A percentile compares a stretch with the other conserved stretches of the same genome.
Conservation (phyloP, 495 filamentous ascomycete species). For the Podospora tetraspora region DNA sequence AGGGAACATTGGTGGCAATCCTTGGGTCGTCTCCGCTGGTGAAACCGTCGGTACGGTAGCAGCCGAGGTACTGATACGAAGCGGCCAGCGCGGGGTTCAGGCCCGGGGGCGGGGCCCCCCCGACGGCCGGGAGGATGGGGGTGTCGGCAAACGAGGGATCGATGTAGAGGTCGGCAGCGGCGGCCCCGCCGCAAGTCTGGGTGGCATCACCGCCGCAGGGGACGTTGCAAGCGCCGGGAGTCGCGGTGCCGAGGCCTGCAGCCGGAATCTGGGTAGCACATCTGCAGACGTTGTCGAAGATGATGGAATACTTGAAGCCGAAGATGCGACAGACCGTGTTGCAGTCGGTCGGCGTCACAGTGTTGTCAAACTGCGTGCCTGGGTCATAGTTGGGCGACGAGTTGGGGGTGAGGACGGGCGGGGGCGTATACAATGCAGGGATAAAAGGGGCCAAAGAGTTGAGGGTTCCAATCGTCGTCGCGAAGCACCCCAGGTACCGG, state of each 20-base stretch:
- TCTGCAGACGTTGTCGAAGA: conserved; percentile 23
- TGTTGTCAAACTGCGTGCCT: conserved; percentile 21
- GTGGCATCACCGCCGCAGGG: conserved; percentile 14
- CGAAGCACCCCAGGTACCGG: conserved; percentile 22
- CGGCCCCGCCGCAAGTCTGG: conserved; percentile 17
- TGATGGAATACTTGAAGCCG: conserved; percentile 26
- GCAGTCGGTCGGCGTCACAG: conserved; percentile 24
- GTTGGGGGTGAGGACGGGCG: conserved; percentile 11
- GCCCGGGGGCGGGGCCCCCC: neutral
- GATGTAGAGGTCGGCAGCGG: conserved; percentile 15
- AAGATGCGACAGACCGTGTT: conserved; percentile 21
- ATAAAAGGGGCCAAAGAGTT: neutral
- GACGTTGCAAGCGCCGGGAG: conserved; percentile 3
- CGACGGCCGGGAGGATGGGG: neutral
- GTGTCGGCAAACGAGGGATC: conserved; percentile 21
- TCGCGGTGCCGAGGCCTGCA: neutral
- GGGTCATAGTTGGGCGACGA: conserved; percentile 19
- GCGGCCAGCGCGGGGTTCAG: neutral
- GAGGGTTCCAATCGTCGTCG: neutral
- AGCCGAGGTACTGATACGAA: conserved; percentile 13
- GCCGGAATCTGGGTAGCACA: conserved; percentile 14
- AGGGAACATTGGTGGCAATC: neutral
- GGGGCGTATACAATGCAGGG: neutral
- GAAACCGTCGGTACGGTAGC: conserved; percentile 8
- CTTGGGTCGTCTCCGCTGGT: neutral